Evolutionary conservation across 1,284 basidiomycete genomes (phyloP).

Genomic region (Marasmius oreades): DNA sequence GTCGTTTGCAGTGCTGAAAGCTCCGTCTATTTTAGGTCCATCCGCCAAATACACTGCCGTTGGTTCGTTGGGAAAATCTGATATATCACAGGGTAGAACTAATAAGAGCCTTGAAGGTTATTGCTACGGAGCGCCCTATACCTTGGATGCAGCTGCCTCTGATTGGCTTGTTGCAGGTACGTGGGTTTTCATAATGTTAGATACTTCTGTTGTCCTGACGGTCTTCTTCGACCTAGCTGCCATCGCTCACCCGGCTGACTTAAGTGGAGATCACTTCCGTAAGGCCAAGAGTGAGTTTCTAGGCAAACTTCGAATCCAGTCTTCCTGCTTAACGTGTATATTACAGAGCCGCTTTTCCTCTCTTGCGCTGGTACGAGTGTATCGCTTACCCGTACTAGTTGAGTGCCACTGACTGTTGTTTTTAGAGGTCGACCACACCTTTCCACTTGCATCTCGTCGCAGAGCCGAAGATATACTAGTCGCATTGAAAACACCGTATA

Average conservation of each 20-base stretch:
- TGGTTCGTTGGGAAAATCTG: conserved; percentile 23
- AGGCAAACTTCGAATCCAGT: not conserved
- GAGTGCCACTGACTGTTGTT: not conserved
- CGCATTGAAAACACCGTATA: conserved; percentile 39
- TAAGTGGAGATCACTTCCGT: conserved; percentile 45
- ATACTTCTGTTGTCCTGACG: not conserved
- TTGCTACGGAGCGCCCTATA: conserved; percentile 55
- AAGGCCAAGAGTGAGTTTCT: conserved; percentile 42
- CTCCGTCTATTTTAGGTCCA: not conserved
- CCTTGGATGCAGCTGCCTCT: conserved; percentile 39
- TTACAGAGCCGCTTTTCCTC: conserved; percentile 47
- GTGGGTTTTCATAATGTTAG: not conserved
- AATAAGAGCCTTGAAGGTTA: conserved; percentile 34
- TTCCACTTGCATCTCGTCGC: conserved; percentile 37
- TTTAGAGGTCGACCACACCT: conserved; percentile 43
- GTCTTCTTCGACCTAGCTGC: conserved; percentile 33
- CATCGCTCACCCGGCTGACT: conserved; percentile 51
- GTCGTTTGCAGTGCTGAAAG: not conserved
- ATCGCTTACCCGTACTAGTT: not conserved
- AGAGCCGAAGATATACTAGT: conserved; percentile 44
- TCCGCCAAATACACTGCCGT: conserved; percentile 32
- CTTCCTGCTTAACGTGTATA: not conserved
- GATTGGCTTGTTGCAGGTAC: conserved; percentile 46
- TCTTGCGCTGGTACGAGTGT: conserved; percentile 43
- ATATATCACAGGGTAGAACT: not conserved